Evolutionary conservation across 345 rosid species (phyloP).

Genomic region (Acer negundo): DNA sequence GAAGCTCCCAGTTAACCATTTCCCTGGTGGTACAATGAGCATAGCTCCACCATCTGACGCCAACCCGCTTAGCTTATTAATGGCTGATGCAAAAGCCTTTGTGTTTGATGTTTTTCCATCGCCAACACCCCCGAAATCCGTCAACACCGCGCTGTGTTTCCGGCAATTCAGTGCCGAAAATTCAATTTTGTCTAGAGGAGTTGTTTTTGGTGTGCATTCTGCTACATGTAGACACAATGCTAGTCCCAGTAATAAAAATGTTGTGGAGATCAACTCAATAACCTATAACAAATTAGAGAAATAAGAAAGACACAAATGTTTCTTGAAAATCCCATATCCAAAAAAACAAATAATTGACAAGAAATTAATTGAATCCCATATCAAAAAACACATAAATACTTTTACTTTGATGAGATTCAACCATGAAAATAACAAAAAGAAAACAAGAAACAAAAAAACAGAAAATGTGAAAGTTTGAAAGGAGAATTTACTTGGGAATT

Average conservation of each 20-base stretch:
- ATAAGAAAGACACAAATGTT: not conserved
- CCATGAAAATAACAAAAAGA: not conserved
- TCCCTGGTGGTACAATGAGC: constrained; percentile 77
- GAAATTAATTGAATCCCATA: too few relatives aligned
- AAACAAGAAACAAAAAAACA: not conserved
- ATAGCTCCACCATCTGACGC: constrained; percentile 69
- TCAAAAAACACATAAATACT: too few relatives aligned
- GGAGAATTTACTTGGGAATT: constrained; percentile 18
- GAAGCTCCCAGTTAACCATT: constrained; percentile 87
- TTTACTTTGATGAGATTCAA: not conserved
- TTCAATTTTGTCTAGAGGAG: not conserved
- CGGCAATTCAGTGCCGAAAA: constrained; percentile 59
- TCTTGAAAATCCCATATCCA: not conserved
- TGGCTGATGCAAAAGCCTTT: constrained; percentile 52
- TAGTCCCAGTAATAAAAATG: constrained; percentile 29
- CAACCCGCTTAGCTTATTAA: constrained; percentile 44
- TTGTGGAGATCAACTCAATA: constrained; percentile 12
- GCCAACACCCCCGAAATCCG: constrained; percentile 77
- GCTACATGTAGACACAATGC: constrained; percentile 15
- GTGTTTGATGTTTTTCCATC: constrained; percentile 79
- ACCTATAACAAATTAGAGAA: constrained; percentile 19
- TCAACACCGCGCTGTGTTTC: constrained; percentile 56
- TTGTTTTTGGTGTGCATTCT: constrained; percentile 12
- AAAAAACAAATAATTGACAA: not conserved
- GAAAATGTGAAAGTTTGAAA: not conserved